Base-by-base conservation (phyloP, 495 filamentous ascomycete species). In the Penicillium ucsense region DNA sequence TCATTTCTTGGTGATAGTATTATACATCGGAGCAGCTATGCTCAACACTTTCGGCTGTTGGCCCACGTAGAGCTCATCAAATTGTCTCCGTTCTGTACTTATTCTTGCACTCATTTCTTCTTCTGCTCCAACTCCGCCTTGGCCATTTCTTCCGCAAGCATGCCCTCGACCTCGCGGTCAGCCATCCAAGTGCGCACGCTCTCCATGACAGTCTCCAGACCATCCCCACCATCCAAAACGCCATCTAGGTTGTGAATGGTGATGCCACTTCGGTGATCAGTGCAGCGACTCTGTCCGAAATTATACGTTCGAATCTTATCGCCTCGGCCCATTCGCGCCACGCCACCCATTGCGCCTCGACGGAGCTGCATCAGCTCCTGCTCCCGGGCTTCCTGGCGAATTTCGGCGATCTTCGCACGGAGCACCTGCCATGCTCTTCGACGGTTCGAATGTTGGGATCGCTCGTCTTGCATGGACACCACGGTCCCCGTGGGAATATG, bases 251-350 rank as follows among this genome's bases (percentile, higher is more conserved):
- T 85, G 61, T 92, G 82, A 9, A 92, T 68, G 42, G 85, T 89
- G 31, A 88, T 60, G 3, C 90, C 91, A 60, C 82, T 87, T 30
- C 92, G 74, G 66, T 98, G 92, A 71, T 98, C 92, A 3, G 92
- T 96, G 52, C 94, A 89, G 43, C 92, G 75, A 65, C 89, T 88
- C 66, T 98, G 94, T 32, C 79, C 79, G 71, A 83, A 98, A 67
- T 97, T 95, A 62, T 98, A 98, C 3, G 92, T 98, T 51, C 92
- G 71, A 51, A 98, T 79, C 68, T 98, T 98, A 64, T 96, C 88
- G 28, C 86, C 86, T 39, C 94, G 80, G 28, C 89, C 89, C 71
- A 88, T 87, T 50, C 82, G 85, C 9, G 75, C 78, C 44, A 90
- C 80, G 51, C 87, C 85, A 3, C 85, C 79, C 51, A 91, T 74